Conservation (phyloP, 1,284 basidiomycete species). For the Inonotus hispidus region DNA sequence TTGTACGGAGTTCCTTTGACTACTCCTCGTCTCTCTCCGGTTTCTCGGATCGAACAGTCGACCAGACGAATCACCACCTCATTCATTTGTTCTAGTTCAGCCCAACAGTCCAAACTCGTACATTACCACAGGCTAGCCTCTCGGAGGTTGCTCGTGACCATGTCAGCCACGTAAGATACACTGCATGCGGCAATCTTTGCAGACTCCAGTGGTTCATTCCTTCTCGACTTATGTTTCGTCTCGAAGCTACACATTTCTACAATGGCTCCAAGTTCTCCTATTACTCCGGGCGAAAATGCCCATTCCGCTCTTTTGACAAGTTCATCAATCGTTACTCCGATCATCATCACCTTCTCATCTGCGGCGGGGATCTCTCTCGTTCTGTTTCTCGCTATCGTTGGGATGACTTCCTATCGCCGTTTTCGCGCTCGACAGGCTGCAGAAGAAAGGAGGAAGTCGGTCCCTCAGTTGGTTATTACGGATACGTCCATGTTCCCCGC, state of each 20-base stretch:
- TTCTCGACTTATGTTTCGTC: not conserved
- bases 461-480: slow-evolving; percentile 13
- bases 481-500: slow-evolving; percentile 16
- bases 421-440: not conserved
- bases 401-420: not conserved
- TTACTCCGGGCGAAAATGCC: not conserved
- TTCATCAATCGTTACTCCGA: slow-evolving; percentile 5
- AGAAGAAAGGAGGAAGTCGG: not conserved
- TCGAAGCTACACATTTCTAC: not conserved
- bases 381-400: slow-evolving; percentile 4
- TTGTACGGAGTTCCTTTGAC: too few species aligned
- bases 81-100: too few species aligned
- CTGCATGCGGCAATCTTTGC: too few species aligned
- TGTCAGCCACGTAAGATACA: too few species aligned
- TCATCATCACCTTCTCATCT: slow-evolving; percentile 6
- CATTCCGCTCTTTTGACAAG: slow-evolving; percentile 12
- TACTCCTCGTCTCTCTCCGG: too few species aligned
- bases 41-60: too few species aligned
- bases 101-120: not conserved
- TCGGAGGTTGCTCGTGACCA: too few species aligned
- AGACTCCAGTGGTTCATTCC: not conserved
- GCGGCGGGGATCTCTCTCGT: slow-evolving; percentile 2
- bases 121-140: not conserved
- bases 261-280: not conserved
- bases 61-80: too few species aligned